phyloP scores from a whole-genome alignment of 805 yeast genomes.

The Zygotorulaspora florentina region DNA sequence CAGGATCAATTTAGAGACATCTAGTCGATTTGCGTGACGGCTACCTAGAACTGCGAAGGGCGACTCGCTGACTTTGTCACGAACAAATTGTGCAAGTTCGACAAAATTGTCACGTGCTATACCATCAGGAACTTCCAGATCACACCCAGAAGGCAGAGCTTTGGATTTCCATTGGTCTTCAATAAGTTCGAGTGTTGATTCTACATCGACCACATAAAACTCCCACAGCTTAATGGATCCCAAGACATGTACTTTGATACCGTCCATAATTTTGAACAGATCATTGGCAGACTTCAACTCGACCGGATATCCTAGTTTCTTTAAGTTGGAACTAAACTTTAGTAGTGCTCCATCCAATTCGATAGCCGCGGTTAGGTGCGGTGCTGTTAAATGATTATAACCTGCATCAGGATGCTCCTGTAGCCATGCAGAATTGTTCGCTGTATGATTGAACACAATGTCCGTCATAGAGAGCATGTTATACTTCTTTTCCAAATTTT shows the following conservation, averaged over 20 bases:
- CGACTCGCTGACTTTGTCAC: conserved; percentile 38
- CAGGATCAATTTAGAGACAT: conserved; percentile 47
- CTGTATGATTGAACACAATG: conserved; percentile 92
- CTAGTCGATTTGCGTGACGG: conserved; percentile 53
- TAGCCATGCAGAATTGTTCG: conserved; percentile 84
- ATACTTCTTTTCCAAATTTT: conserved; percentile 47
- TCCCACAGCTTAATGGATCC: conserved; percentile 77
- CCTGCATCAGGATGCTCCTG: conserved; percentile 86
- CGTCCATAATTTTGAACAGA: conserved; percentile 57
- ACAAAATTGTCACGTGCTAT: conserved; percentile 36
- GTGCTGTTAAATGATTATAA: conserved; percentile 80
- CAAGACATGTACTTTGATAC: conserved; percentile 63
- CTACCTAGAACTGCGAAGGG: conserved; percentile 42
- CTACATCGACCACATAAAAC: conserved; percentile 68
- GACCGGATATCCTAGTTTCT: conserved; percentile 58
- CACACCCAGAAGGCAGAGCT: conserved; percentile 4
- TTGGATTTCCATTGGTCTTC: conserved; percentile 36
- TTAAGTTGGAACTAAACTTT: conserved; percentile 58
- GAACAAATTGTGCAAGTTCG: conserved; percentile 47
- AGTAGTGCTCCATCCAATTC: conserved; percentile 71
- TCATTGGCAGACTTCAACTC: conserved; percentile 49
- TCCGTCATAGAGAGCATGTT: conserved; percentile 79
- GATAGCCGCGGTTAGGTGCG: conserved; percentile 80
- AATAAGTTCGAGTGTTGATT: conserved; percentile 38
- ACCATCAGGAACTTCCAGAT: conserved; percentile 46